Base-by-base conservation (phyloP, 1,284 basidiomycete genomes). In the Trichosporon sp. region DNA sequence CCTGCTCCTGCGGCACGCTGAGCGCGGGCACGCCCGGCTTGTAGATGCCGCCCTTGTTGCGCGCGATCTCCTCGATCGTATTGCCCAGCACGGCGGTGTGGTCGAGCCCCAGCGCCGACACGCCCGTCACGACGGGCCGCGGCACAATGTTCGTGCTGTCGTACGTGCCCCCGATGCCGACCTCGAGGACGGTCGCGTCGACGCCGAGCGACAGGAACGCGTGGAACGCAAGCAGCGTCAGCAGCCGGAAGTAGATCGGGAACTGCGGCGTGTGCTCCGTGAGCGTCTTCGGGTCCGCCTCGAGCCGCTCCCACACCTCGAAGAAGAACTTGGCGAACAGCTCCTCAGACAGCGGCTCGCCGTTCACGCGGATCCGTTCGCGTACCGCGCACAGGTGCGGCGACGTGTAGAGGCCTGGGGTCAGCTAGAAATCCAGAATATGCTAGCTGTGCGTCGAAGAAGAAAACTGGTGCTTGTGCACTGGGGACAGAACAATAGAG, bases 81-180 rank as follows among this genome's bases (percentile, higher is more conserved):
- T 91, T 91, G 2, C 97, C 97, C 0, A 99, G 87, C 21, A 98
- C 88, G 69, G 87, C 86, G n/a, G 92, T 90, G 83, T 99, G 97
- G 78, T 99, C 97, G 70, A 99, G 87, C 0, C 97, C 97, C 6
- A 99, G 87, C 11, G 94, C 88, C 7, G 94, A 92, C 51, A 99
- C 87, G 7, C 95, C 97, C 0, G 95, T 93, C 4, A 92, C 92
- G 23, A 95, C 80, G 0, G 97, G 97, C 71, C 87, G 88, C 0
- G 93, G 94, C 0, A 99, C 93, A 71, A 98, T 89, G 78, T 99
- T 99, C 32, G 97, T 99, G 76, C 93, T 94, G 80, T 99, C 97
- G 78, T 93, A 95, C 27, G 88, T 87, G 23, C 97, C 97, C 18
- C 97, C 97, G 23, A 99, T 92, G 15, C 97, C 97, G 42, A 99